Evolutionary conservation across 1,284 basidiomycete species (phyloP), one percentile per base, ranked within the genome.

Genomic region (Apiotrichum veenhuisii): DNA sequence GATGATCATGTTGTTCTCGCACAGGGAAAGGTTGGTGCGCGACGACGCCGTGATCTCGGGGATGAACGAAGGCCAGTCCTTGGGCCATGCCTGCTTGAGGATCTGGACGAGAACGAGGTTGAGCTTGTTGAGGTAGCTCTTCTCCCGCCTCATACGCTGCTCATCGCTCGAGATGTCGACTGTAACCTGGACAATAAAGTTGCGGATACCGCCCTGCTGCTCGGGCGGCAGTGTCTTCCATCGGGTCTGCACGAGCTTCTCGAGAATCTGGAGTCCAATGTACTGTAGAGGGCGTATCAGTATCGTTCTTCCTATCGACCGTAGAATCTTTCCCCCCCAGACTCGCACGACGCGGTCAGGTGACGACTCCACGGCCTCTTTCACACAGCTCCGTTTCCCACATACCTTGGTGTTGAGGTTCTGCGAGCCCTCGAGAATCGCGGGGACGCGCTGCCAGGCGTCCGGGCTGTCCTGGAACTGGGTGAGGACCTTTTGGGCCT

Each of bases 1-100:
- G 74, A 98, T 98, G 75, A 93, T 85, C 96, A 99, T 99, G 81
- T 99, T 98, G 83, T 99, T 98, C 79, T 98, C 96, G 82, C 96
- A 98, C 30, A 98, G 84, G 2, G 91, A 88, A 38, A 98, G 84
- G 72, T 94, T 98, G 42, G 91, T 91, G 77, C 95, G 94, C 54
- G 94, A 98, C 10, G 95, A 97, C 63, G 94, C 88, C 59, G 98
- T 93, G 55, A 98, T 91, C 64, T 98, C 96, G 10, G 92, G 87
- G 71, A 98, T 98, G 81, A 98, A 98, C 15, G 85, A 89, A 26
- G 95, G 94, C 96, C 96, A 99, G 71, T 97, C 94, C 75, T 98
- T 92, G 22, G 95, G 96, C 96, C 96, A 99, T 74, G 98, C 96
- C 81, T 98, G 96, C 79, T 98, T 99, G 66, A 99, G 82, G 62